Evolutionary conservation across 805 yeast genomes (phyloP), one percentile per base, ranked within the genome.

Genomic region (Lipomyces chichibuensis): DNA sequence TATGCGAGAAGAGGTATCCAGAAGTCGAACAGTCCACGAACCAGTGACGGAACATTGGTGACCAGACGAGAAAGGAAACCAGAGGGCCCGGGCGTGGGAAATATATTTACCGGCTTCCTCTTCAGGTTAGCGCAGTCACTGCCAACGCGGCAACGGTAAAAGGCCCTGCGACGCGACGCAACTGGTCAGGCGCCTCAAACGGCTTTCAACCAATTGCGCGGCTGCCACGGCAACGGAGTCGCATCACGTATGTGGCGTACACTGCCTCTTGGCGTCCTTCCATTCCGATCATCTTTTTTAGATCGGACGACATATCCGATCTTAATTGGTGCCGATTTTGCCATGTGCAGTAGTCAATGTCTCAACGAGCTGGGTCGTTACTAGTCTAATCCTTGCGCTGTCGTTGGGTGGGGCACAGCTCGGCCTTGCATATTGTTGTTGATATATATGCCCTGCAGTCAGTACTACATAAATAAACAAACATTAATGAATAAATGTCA

Each of bases 171-270:
- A 52, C 55, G 55, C 55, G 55, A 52, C 17, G 11, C 9, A 43
- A 43, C 23, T 25, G 32, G 29, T 29, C 33, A 1, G 20, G 14
- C 55, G 55, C 35, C 55, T n/a, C 49, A 43, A 43, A n/a, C 49
- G 49, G 49, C 49, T 11, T 17, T 23, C 49, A 43, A n/a, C 23
- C 8, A 43, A n/a, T 17, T 17, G 49, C 9, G 49, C 49, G 17
- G 55, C 55, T 52, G 55, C 55, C 55, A 52, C 55, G 33, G 55
- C 55, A 52, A 52, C 55, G 20, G 27, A 3, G 6, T n/a, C 14
- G n/a, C 20, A 8, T n/a, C n/a, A n/a, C n/a, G n/a, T n/a, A n/a
- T 43, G 49, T n/a, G 49, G 43, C 43, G 43, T 17, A 37, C 43
- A 3, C 43, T 37, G 43, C 43, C 13, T 13, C 5, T 37, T 17